phyloP scores from a whole-genome alignment of 2,329 filamentous ascomycete genomes.

The Epichloe sylvatica region DNA sequence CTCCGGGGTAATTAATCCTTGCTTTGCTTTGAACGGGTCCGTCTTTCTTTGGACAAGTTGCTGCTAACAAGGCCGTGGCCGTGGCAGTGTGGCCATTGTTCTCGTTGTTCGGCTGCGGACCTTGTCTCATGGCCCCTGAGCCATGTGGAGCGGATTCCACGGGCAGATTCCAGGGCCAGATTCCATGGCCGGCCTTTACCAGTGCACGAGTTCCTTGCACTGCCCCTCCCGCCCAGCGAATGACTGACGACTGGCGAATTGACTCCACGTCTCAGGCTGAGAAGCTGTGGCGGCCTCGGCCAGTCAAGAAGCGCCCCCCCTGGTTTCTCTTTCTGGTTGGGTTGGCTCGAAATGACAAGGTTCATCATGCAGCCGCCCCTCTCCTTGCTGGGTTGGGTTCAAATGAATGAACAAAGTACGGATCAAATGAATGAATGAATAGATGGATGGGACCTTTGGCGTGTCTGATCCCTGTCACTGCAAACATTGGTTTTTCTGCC shows the following conservation, averaged over 20 bases:
- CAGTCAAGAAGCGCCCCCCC: not conserved
- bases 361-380: not conserved
- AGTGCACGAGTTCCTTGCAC: no score
- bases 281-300: not conserved
- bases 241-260: no score
- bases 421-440: no score
- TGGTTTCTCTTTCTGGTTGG: not conserved
- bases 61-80: not conserved
- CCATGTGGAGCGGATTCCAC: not conserved
- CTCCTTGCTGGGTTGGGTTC: not conserved
- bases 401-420: no score
- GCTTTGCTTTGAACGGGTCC: no score
- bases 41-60: no score
- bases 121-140: slow-evolving; percentile 1
- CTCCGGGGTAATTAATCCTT: no score
- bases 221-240: no score
- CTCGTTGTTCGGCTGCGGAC: not conserved
- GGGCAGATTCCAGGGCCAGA: no score
- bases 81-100: not conserved
- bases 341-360: not conserved
- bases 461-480: not conserved
- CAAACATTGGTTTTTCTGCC: not conserved
- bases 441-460: no score
- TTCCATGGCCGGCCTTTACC: no score
- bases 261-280: no score